Percentiles rank a stretch among this genome's conserved stretches.
phyloP scores from a whole-genome alignment of 2,329 filamentous ascomycete species.

The Podosphaera aphanis region DNA sequence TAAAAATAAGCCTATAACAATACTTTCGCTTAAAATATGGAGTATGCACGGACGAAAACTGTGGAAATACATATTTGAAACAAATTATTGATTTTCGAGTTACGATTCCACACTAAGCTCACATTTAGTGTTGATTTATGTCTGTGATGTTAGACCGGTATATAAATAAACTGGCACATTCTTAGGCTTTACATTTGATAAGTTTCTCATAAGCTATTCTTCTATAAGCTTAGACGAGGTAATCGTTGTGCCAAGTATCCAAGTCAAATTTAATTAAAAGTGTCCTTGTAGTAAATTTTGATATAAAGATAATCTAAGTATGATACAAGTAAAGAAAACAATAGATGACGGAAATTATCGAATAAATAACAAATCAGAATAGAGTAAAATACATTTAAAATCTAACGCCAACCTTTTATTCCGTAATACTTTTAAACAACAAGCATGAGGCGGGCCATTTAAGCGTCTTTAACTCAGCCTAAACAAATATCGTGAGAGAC shows the following conservation, averaged over 20 bases:
- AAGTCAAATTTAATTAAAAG: background rate
- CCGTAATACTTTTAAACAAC: background rate
- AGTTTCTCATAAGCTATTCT: too few species aligned
- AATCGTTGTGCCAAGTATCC: background rate
- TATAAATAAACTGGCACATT: too few species aligned
- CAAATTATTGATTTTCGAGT: too few species aligned
- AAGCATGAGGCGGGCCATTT: background rate
- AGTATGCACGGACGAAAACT: too few species aligned
- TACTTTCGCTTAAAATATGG: too few species aligned
- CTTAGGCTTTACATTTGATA: too few species aligned
- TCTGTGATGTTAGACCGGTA: too few species aligned
- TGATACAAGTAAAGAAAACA: background rate
- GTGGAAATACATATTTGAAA: too few species aligned
- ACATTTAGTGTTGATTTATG: too few species aligned
- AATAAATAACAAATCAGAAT: background rate
- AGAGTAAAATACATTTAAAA: background rate
- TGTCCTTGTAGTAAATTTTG: background rate
- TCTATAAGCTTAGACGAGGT: too few species aligned
- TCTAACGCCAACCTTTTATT: background rate
- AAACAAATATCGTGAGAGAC: background rate
- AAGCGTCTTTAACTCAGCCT: background rate
- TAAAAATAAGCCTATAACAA: too few species aligned
- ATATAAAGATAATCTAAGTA: background rate
- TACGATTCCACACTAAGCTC: too few species aligned
- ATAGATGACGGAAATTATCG: background rate